These are phyloP conservation scores for Primulina tabacum DNA, from an alignment of 257 asterid species.

Conservation along the genomic window DNA sequence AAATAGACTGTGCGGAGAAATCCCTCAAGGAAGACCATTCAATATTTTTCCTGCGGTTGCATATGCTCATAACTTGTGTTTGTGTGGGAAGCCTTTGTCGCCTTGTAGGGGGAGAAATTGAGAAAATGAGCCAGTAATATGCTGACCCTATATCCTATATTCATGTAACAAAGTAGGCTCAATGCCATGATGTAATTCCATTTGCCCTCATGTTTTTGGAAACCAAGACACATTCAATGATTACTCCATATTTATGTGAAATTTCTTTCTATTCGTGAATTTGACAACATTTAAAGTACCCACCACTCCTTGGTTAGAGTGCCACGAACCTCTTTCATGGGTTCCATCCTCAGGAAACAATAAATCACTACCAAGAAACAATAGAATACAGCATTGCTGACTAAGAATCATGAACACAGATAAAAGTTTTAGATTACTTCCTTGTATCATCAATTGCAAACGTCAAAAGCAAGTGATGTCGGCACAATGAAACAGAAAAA, in stretches of 20 bases:
- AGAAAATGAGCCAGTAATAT: conserved; percentile 56
- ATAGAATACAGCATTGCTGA: neutral
- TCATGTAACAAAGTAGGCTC: conserved; percentile 33
- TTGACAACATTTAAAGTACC: neutral
- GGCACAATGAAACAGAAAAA: neutral
- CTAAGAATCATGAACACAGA: neutral
- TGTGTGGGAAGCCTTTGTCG: conserved; percentile 83
- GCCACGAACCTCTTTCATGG: too few relatives aligned
- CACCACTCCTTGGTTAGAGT: neutral
- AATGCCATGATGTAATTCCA: conserved; percentile 12
- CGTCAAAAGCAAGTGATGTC: neutral
- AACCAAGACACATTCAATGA: conserved; percentile 7
- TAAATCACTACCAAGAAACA: too few relatives aligned
- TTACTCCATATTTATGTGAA: neutral
- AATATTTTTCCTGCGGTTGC: conserved; percentile 61
- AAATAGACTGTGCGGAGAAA: conserved; percentile 75
- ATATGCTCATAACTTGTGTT: conserved; percentile 73
- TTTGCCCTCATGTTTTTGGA: conserved; percentile 23
- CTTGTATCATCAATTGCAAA: neutral
- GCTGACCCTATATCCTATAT: conserved; percentile 49
- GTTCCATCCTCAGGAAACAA: too few relatives aligned
- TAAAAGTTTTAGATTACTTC: neutral
- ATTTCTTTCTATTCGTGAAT: neutral
- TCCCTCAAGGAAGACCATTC: conserved; percentile 80
- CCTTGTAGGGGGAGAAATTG: conserved; percentile 49